A percentile compares a stretch with the other conserved stretches of the same genome.
These are phyloP conservation scores for Phytophthora meadii DNA, from an alignment of 352 stramenopile genomes.

Conservation along the genomic window DNA sequence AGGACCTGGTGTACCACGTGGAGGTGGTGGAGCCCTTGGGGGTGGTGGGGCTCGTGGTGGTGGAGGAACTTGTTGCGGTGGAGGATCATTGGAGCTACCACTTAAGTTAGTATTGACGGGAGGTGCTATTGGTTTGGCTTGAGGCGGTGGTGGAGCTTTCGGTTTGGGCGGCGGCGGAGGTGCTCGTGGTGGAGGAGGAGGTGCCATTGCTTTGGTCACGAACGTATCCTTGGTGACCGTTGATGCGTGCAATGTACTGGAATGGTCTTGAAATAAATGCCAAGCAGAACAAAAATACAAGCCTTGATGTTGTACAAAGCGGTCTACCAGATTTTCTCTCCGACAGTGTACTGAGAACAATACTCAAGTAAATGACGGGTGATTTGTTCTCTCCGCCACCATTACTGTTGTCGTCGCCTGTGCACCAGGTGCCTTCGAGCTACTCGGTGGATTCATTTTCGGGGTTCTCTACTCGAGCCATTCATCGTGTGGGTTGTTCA, in stretches of 20 bases:
- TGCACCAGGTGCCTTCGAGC: slow-evolving; percentile 2
- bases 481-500: slow-evolving; percentile 35
- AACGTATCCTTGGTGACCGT: slow-evolving; percentile 31
- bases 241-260: background rate
- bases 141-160: slow-evolving; percentile 22
- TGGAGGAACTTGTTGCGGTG: background rate
- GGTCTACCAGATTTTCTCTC: background rate
- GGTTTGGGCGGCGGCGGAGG: slow-evolving; percentile 27
- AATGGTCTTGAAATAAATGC: slow-evolving; percentile 20
- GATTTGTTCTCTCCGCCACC: slow-evolving; percentile 20
- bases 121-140: slow-evolving; percentile 11
- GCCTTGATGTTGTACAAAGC: background rate
- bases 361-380: slow-evolving; percentile 29
- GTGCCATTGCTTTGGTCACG: slow-evolving; percentile 22
- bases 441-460: slow-evolving; percentile 71
- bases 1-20: slow-evolving; percentile 3
- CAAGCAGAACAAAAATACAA: slow-evolving; percentile 25
- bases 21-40: slow-evolving; percentile 1
- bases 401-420: slow-evolving; percentile 11
- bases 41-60: background rate
- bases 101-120: background rate
- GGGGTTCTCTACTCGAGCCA: slow-evolving; percentile 49
- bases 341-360: too few species aligned
- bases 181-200: slow-evolving; percentile 27
- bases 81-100: background rate